These are phyloP conservation scores for Yueomyces sinensis DNA, from an alignment of 805 yeast genomes.

Conservation along the genomic window DNA sequence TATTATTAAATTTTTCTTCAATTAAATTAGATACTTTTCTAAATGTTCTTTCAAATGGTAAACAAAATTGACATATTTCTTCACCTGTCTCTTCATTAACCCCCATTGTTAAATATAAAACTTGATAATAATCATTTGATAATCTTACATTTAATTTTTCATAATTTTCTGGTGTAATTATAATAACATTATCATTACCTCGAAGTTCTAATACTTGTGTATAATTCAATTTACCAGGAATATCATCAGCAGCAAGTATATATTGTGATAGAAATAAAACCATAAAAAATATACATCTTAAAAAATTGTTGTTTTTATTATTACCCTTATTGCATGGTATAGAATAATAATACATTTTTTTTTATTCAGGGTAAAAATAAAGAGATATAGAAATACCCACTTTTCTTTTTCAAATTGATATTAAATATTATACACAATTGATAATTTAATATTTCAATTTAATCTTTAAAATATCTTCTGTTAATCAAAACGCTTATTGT, in stretches of 20 bases:
- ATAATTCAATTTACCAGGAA: no score
- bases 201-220: slow-evolving; percentile 7
- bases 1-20: slow-evolving; percentile 19
- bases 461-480: no score
- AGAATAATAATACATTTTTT: no score
- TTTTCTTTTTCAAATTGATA: no score
- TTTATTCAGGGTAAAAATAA: no score
- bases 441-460: no score
- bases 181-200: slow-evolving; percentile 28
- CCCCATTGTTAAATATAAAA: slow-evolving; percentile 41
- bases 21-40: slow-evolving; percentile 32
- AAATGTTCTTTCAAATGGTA: slow-evolving; percentile 29
- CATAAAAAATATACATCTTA: no score
- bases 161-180: slow-evolving; percentile 30
- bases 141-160: slow-evolving; percentile 30
- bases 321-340: no score
- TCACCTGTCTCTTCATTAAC: slow-evolving; percentile 30
- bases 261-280: background rate
- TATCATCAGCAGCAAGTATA: background rate
- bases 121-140: slow-evolving; percentile 37
- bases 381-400: no score
- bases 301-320: no score
- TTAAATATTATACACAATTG: no score
- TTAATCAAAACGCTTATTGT: no score
- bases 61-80: slow-evolving; percentile 27